Evolutionary conservation across 208 protist genomes (phyloP).

Genomic region (Entamoeba nuttalli): DNA sequence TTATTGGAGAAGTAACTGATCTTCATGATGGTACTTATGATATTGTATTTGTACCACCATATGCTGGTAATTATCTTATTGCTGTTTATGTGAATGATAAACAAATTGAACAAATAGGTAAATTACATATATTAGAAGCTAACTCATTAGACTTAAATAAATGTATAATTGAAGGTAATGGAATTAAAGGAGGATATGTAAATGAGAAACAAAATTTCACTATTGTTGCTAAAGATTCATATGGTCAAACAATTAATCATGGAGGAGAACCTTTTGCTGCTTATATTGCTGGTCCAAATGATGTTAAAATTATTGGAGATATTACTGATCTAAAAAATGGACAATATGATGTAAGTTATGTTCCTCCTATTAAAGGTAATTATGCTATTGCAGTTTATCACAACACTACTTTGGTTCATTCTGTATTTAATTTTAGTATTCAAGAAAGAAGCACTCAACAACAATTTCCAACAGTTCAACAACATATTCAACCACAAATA

Average conservation of each 20-base stretch:
- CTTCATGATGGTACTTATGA: background rate
- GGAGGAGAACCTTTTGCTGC: background rate
- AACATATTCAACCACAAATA: background rate
- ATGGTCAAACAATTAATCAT: background rate
- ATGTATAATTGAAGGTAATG: background rate
- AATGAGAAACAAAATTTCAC: background rate
- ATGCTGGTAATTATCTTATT: background rate
- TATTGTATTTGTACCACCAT: background rate
- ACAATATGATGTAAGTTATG: background rate
- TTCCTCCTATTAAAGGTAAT: background rate
- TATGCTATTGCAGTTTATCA: background rate
- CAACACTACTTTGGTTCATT: background rate
- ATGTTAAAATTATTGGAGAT: background rate
- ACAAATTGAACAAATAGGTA: background rate
- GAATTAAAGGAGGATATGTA: background rate
- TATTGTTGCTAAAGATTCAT: background rate
- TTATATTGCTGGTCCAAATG: background rate
- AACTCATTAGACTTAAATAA: background rate
- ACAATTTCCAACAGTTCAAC: background rate
- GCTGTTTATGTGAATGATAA: background rate
- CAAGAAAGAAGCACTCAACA: background rate
- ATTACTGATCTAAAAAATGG: background rate
- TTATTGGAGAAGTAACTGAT: background rate
- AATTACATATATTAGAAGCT: background rate
- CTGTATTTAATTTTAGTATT: background rate